phyloP scores from a whole-genome alignment of 305 asterid genomes.

The Nicotiana rustica region DNA sequence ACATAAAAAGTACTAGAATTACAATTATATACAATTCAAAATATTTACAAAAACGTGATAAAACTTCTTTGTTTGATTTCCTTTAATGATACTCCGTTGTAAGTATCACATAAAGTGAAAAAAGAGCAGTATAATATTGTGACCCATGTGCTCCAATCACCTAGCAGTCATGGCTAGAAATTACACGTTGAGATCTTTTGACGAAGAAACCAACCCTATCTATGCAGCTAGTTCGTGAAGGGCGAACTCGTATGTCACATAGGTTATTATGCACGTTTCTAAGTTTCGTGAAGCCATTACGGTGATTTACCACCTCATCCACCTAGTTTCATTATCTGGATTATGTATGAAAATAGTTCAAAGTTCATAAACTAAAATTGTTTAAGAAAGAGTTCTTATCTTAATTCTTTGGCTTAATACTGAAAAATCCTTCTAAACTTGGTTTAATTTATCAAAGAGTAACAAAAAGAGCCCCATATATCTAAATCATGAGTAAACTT shows the following conservation, averaged over 20 bases:
- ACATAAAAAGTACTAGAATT: no score
- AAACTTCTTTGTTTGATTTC: no score
- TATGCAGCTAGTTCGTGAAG: conserved; percentile 16
- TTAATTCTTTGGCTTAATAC: not conserved
- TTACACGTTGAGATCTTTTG: not conserved
- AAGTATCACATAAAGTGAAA: not conserved
- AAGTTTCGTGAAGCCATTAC: no score
- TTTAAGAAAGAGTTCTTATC: not conserved
- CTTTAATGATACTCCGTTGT: no score
- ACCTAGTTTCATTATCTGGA: no score
- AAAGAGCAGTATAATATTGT: not conserved
- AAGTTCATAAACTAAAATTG: no score
- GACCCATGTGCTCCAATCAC: not conserved
- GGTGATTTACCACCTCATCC: no score
- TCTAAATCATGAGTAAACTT: not conserved
- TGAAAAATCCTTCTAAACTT: not conserved
- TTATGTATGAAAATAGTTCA: not conserved
- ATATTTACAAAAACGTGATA: no score
- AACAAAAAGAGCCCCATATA: no score
- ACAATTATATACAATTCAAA: no score
- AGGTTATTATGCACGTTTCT: no score
- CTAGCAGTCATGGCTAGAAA: not conserved
- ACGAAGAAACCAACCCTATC: not conserved
- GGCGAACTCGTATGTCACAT: not conserved
- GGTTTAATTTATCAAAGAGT: no score